Conservation (phyloP, 495 filamentous ascomycete species). For the Astrothelium macrocarpum region DNA sequence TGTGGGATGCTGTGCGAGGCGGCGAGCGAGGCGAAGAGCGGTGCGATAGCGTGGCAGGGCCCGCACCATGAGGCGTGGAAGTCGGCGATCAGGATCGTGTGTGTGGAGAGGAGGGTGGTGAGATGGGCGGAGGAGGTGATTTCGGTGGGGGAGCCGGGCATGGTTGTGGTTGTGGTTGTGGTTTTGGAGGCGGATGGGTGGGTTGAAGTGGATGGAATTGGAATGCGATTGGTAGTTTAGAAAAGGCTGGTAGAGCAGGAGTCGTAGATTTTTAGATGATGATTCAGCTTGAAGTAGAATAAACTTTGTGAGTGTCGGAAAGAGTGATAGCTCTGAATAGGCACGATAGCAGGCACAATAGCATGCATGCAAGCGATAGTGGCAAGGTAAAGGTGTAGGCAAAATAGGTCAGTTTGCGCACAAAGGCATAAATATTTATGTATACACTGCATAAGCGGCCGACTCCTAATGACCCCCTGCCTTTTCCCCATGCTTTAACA, state of each 20-base stretch:
- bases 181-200: neutral
- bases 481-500: no score
- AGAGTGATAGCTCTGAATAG: no score
- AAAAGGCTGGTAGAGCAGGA: no score
- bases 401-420: neutral
- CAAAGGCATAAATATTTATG: neutral
- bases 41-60: conserved; percentile 59
- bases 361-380: no score
- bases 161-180: neutral
- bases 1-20: conserved; percentile 32
- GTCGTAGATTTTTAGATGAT: no score
- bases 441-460: neutral
- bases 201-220: neutral
- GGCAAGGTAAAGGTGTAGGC: neutral
- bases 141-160: neutral
- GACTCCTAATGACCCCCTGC: neutral
- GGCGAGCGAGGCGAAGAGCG: conserved; percentile 46
- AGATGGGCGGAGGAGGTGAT: neutral
- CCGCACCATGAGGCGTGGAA: conserved; percentile 43
- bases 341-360: neutral
- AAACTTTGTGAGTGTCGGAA: no score
- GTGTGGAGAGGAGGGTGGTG: neutral
- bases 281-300: no score
- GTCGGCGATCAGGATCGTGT: neutral
- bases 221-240: neutral